Conservation (phyloP, 1,284 basidiomycete species). For the Naganishia albida region DNA sequence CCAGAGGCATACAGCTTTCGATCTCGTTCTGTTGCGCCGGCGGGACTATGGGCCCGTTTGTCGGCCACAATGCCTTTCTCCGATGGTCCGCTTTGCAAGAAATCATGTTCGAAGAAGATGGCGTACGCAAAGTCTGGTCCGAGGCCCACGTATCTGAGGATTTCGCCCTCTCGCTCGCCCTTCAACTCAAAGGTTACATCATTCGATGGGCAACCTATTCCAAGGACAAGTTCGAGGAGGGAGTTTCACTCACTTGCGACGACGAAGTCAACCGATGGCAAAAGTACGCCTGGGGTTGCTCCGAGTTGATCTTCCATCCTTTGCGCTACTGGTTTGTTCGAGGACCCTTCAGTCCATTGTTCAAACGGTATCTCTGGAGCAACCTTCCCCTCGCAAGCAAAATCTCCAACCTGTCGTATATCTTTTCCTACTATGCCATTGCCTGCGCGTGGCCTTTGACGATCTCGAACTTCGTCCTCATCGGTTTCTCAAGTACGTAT, state of each 20-base stretch:
- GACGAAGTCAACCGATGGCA: slow-evolving; percentile 71
- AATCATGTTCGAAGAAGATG: too few relatives aligned
- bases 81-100: too few relatives aligned
- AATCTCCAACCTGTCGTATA: slow-evolving; percentile 46
- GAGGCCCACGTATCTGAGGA: slow-evolving; percentile 79
- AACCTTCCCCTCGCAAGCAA: slow-evolving; percentile 55
- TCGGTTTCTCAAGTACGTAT: slow-evolving; percentile 37
- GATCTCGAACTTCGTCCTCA: slow-evolving; percentile 43
- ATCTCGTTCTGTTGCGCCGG: slow-evolving; percentile 71
- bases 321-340: slow-evolving; percentile 68
- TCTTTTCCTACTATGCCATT: slow-evolving; percentile 49
- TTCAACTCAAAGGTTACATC: slow-evolving; percentile 64
- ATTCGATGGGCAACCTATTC: slow-evolving; percentile 83
- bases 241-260: slow-evolving; percentile 66
- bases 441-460: slow-evolving; percentile 43
- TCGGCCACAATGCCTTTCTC: too few relatives aligned
- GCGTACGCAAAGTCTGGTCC: slow-evolving; percentile 70
- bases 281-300: slow-evolving; percentile 64
- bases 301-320: slow-evolving; percentile 57
- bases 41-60: slow-evolving; percentile 60
- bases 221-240: slow-evolving; percentile 77
- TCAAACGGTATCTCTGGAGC: slow-evolving; percentile 73
- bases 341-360: slow-evolving; percentile 75
- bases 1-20: slow-evolving; percentile 67
- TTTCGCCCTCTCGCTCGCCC: slow-evolving; percentile 70